phyloP scores from a whole-genome alignment of 164 flowering plant genomes.

The Chimonanthus salicifolius region DNA sequence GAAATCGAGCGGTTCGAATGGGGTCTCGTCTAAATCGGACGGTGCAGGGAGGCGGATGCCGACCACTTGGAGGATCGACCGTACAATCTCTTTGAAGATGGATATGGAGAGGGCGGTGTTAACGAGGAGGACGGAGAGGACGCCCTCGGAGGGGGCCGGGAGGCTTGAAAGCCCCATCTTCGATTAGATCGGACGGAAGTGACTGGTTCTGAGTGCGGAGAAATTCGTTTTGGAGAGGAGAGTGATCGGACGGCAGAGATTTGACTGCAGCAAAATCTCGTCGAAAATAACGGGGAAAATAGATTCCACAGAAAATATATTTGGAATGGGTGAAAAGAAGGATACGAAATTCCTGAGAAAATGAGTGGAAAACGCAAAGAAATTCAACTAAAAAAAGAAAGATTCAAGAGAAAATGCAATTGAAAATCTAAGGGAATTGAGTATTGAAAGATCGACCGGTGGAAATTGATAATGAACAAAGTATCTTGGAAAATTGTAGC shows the following conservation, averaged over 20 bases:
- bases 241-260: not conserved
- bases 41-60: constrained; percentile 1
- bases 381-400: too few relatives aligned
- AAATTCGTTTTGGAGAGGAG: not conserved
- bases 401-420: too few relatives aligned
- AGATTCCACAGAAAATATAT: not conserved
- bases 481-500: too few relatives aligned
- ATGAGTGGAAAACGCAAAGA: too few relatives aligned
- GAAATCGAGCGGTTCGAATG: constrained; percentile 22
- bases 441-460: too few relatives aligned
- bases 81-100: constrained; percentile 47
- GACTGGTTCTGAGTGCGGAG: not conserved
- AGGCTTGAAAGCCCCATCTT: constrained; percentile 64
- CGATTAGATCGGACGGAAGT: not conserved
- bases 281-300: not conserved
- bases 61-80: constrained; percentile 45
- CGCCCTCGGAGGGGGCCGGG: constrained; percentile 63
- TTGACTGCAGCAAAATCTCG: not conserved
- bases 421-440: too few relatives aligned
- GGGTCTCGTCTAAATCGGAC: constrained; percentile 14
- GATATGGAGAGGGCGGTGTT: constrained; percentile 64
- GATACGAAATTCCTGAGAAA: too few relatives aligned
- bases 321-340: too few relatives aligned
- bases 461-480: too few relatives aligned
- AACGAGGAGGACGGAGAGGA: constrained; percentile 52